These are phyloP conservation scores for Hypomyces rosellus DNA, from an alignment of 2,329 filamentous ascomycete species.

Conservation along the genomic window DNA sequence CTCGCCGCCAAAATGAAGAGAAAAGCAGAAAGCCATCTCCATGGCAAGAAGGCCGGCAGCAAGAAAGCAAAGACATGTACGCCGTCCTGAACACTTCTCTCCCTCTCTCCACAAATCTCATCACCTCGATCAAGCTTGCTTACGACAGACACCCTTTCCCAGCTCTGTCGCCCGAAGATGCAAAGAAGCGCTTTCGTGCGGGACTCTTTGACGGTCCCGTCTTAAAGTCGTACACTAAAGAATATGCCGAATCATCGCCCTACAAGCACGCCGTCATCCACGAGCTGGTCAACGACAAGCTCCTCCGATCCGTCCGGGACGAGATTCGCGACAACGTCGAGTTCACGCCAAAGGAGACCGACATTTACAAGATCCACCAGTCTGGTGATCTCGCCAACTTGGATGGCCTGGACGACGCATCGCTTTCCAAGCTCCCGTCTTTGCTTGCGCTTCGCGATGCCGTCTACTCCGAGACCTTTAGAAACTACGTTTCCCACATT, in stretches of 20 bases:
- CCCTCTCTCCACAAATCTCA: conserved; percentile 1
- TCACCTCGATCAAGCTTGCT: conserved; percentile 5
- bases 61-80: conserved; percentile 49
- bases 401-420: conserved; percentile 82
- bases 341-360: conserved; percentile 97
- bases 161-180: conserved; percentile 45
- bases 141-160: conserved; percentile 4
- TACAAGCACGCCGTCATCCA: conserved; percentile 94
- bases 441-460: conserved; percentile 90
- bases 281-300: conserved; percentile 67
- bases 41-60: conserved; percentile 41
- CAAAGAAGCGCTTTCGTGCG: conserved; percentile 54
- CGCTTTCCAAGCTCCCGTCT: conserved; percentile 78
- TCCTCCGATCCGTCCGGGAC: conserved; percentile 78
- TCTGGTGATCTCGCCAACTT: conserved; percentile 96
- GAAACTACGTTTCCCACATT: conserved; percentile 80
- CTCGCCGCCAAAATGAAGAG: conserved; percentile 44
- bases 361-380: conserved; percentile 99
- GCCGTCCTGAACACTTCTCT: conserved; percentile 15
- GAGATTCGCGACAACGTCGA: conserved; percentile 88
- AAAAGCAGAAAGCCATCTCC: conserved; percentile 46
- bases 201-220: conserved; percentile 58
- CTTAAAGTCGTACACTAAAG: conserved; percentile 51
- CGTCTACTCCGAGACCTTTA: conserved; percentile 84
- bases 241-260: conserved; percentile 58